These are phyloP conservation scores for Hippophae rhamnoides DNA, from an alignment of 306 rosid genomes.

Conservation along the genomic window DNA sequence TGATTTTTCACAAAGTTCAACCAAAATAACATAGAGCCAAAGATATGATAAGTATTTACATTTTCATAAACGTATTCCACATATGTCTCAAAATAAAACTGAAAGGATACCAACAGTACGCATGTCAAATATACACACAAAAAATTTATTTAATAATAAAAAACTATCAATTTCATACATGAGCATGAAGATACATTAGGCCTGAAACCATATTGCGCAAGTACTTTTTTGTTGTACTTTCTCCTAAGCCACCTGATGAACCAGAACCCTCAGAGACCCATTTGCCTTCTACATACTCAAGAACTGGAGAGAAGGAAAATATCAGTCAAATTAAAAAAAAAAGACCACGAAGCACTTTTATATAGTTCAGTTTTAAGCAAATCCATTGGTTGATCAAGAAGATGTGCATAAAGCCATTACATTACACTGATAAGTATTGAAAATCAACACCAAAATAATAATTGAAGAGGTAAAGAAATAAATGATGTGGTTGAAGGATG, in stretches of 20 bases:
- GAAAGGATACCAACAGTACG: no score
- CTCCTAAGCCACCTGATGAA: conserved; percentile 57
- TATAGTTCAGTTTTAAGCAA: neutral
- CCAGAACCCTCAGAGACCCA: conserved; percentile 91
- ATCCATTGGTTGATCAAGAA: conserved; percentile 10
- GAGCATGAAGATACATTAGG: conserved; percentile 83
- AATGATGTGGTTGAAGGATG: no score
- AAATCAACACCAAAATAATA: no score
- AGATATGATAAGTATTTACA: no score
- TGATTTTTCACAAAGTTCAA: no score
- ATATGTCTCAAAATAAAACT: no score
- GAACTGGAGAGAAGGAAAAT: conserved; percentile 46
- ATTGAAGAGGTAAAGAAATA: no score
- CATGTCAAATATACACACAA: no score
- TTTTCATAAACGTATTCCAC: no score
- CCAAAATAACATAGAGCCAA: no score
- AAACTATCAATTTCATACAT: conserved; percentile 44
- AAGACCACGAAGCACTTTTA: neutral
- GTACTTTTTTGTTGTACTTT: conserved; percentile 73
- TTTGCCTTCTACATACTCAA: conserved; percentile 93
- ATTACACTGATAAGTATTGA: no score
- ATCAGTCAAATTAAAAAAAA: neutral
- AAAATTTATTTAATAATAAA: neutral
- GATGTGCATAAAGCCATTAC: neutral
- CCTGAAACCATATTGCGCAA: conserved; percentile 88